Base-by-base conservation (phyloP, 1,284 basidiomycete species). In the Ustilago crameri region DNA sequence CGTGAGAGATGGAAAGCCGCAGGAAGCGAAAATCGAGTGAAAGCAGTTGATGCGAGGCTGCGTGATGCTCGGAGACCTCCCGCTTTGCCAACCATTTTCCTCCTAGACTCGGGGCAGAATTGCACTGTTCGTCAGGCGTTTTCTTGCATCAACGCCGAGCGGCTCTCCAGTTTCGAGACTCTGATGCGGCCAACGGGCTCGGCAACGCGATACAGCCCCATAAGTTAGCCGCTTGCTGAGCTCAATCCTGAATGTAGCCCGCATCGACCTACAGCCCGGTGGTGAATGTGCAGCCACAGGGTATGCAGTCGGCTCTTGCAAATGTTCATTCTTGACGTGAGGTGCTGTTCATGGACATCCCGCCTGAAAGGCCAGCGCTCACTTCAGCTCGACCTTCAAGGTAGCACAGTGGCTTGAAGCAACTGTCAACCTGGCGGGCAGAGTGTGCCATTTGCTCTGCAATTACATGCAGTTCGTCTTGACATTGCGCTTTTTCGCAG, bases 41-140 rank as follows among this genome's bases (percentile, higher is more conserved):
- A 12, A 30, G n/a, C 30, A 30, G 30, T 12, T 7, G 7, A 30
- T 30, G 30, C 30, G 12, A 30, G 12, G 30, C 30, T 30, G 20
- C n/a, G 10, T 12, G 14, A 47, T 34, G 38, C 57, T 60, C 57
- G 45, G 57, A 60, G 57, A 52, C 44, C 27, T 30, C n/a, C 35
- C 35, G 35, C 5, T 37, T 30, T 30, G 7, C 12, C 30, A 7
- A 12, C 30, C 5, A 37, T 52, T 43, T 47, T n/a, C 41, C 35
- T 30, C 37, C 47, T 27, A 48, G 38, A 22, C 40, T 38, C 34
- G 27, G 27, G 54, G 32, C 46, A 27, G 30, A 43, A 20, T 56
- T 49, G 17, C 22, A 23, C 20, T 46, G 14, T 54, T 20, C 18
- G 17, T 14, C n/a, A 9, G 24, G 12, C 15, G 10, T 41, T 41